Evolutionary conservation across 2,329 filamentous ascomycete genomes (phyloP).

Genomic region (Penicillium sp.): DNA sequence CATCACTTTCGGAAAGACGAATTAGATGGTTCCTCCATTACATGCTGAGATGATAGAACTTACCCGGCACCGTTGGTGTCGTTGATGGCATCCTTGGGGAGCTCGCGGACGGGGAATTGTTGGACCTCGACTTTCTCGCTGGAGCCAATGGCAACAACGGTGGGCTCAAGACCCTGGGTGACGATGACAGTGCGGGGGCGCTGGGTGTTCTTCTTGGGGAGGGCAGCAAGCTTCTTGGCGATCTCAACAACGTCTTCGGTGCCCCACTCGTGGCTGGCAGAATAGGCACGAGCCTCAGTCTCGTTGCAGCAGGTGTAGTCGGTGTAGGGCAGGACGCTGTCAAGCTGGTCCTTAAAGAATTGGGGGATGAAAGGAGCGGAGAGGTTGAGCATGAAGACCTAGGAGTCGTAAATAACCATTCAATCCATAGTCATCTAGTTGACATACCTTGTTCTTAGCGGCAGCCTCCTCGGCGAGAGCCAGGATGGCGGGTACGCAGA

Average conservation of each 20-base stretch:
- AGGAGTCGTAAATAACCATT: constrained; percentile 2
- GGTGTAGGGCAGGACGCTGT: constrained; percentile 83
- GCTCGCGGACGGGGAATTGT: constrained; percentile 77
- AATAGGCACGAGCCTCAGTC: constrained; percentile 86
- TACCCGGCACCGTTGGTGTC: constrained; percentile 92
- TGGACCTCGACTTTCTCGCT: constrained; percentile 64
- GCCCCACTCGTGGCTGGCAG: constrained; percentile 72
- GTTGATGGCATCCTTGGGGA: constrained; percentile 74
- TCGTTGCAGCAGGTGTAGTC: constrained; percentile 97
- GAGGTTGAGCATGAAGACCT: constrained; percentile 81
- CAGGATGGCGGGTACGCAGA: constrained; percentile 86
- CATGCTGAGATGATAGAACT: constrained; percentile 22
- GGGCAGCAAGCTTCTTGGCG: constrained; percentile 76
- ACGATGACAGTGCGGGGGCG: constrained; percentile 83
- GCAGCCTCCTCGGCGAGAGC: constrained; percentile 89
- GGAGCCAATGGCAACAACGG: constrained; percentile 72
- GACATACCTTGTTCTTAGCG: constrained; percentile 72
- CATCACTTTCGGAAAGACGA: constrained; percentile 59
- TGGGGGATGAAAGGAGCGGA: constrained; percentile 94
- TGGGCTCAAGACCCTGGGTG: constrained; percentile 91
- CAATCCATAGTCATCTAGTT: background rate
- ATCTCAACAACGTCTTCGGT: constrained; percentile 80
- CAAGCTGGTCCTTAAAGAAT: constrained; percentile 96
- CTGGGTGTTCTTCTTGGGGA: constrained; percentile 88
- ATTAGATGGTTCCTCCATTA: constrained; percentile 12